These are phyloP conservation scores for Sordaria brevicollis DNA, from an alignment of 495 filamentous ascomycete species.

Conservation along the genomic window DNA sequence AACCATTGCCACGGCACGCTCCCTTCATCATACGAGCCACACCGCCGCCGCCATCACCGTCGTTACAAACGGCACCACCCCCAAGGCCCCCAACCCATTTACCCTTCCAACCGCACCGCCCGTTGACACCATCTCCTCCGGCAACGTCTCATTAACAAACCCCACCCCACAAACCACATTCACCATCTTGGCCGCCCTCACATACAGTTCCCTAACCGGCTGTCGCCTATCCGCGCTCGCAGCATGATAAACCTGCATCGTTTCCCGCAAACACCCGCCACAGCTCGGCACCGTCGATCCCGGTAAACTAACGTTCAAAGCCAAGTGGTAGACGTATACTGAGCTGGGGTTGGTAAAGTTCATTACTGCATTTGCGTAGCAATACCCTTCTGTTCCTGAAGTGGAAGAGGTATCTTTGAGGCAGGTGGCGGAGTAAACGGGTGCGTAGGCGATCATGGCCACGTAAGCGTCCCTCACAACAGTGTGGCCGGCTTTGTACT, in stretches of 20 bases:
- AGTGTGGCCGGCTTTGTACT: slow-evolving; percentile 55
- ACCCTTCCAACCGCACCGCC: background rate
- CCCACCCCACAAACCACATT: slow-evolving; percentile 52
- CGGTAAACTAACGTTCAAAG: slow-evolving; percentile 62
- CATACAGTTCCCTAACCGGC: slow-evolving; percentile 49
- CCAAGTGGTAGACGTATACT: slow-evolving; percentile 72
- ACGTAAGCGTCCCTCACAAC: slow-evolving; percentile 53
- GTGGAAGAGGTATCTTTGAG: slow-evolving; percentile 44
- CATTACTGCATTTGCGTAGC: slow-evolving; percentile 76
- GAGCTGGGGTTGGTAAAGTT: slow-evolving; percentile 57
- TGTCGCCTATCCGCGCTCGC: slow-evolving; percentile 50
- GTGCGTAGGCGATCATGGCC: slow-evolving; percentile 63
- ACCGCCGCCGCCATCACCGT: background rate
- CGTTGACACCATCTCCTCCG: slow-evolving; percentile 21
- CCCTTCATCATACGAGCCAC: background rate
- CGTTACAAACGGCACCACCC: background rate
- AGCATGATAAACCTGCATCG: slow-evolving; percentile 57
- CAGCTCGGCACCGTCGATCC: slow-evolving; percentile 55
- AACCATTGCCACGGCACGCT: background rate
- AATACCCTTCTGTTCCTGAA: slow-evolving; percentile 33
- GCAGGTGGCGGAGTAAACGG: slow-evolving; percentile 72
- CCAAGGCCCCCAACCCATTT: background rate
- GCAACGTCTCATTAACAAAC: slow-evolving; percentile 53
- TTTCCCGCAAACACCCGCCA: slow-evolving; percentile 54
- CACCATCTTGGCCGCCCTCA: slow-evolving; percentile 51